Evolutionary conservation across 148 eudicot genomes (phyloP), one percentile per base, ranked within the genome.

Genomic region (Spergularia bocconei): DNA sequence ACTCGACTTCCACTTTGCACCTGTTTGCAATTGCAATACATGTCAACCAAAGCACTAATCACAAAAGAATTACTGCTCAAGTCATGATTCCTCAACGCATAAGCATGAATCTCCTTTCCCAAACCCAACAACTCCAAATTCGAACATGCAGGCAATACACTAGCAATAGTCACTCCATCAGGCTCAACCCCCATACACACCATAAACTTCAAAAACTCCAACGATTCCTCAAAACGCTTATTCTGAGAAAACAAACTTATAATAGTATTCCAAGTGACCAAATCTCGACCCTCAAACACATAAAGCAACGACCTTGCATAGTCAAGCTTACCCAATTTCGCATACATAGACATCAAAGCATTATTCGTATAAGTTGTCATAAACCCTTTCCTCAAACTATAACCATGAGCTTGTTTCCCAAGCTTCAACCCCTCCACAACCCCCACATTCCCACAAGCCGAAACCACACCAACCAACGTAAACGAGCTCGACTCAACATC

Each of bases 211-310:
- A 93, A 77, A 38, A 82, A 80, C 8, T 62, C 62, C 80, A 93
- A 79, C 10, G 93, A 92, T 78, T 91, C 94, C 7, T 38, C 9
- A 72, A 89, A 93, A 16, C 62, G 72, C 39, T 85, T 89, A 75
- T 79, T 91, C 33, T 93, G 98, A 17, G 97, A 80, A 5, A 88
- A 85, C 6, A 91, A 79, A 55, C 94, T 93, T 38, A 93, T 86
- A 58, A 91, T 85, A 1, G 94, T 89, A 76, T 93, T 93, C 97
- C 97, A 93, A 23, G 98, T 86, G 65, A 91, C 94, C 87, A 93
- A 75, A 82, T 89, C 90, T 1, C 88, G 82, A 36, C 77, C 82
- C 52, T 76, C 85, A 77, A 87, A 91, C 10, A 69, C 70, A 54
- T 77, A 83, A 78, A 93, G 85, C 74, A 93, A 78, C 11, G 82